Conservation (phyloP, 2,329 filamentous ascomycete species). For the Pseudocercospora crystallina region DNA sequence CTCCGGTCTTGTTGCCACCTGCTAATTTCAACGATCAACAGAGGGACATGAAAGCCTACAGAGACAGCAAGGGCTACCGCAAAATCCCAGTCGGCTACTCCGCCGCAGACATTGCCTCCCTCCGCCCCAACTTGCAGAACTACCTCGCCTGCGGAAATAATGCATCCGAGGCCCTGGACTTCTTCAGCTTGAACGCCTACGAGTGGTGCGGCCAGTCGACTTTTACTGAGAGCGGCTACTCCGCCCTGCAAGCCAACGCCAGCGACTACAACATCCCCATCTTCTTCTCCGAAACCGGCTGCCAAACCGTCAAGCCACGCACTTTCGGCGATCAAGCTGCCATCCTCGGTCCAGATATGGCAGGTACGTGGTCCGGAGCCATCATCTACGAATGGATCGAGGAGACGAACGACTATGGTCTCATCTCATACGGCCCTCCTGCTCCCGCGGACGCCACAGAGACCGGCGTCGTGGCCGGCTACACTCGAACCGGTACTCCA, state of each 20-base stretch:
- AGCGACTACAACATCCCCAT: slow-evolving; percentile 76
- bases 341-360: slow-evolving; percentile 75
- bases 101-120: slow-evolving; percentile 75
- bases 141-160: slow-evolving; percentile 79
- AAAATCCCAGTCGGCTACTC: slow-evolving; percentile 84
- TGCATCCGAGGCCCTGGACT: slow-evolving; percentile 69
- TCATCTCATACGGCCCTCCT: slow-evolving; percentile 70
- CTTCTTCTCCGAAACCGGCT: slow-evolving; percentile 87
- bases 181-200: slow-evolving; percentile 76
- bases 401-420: slow-evolving; percentile 78
- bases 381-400: slow-evolving; percentile 91
- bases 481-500: slow-evolving; percentile 69
- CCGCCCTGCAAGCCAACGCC: slow-evolving; percentile 64
- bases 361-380: slow-evolving; percentile 67
- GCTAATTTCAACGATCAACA: slow-evolving; percentile 37
- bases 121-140: slow-evolving; percentile 64
- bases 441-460: slow-evolving; percentile 46
- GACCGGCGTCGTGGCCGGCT: slow-evolving; percentile 61
- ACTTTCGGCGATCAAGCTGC: slow-evolving; percentile 71
- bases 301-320: slow-evolving; percentile 65
- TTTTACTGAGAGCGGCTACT: slow-evolving; percentile 63
- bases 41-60: slow-evolving; percentile 79
- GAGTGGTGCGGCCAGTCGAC: slow-evolving; percentile 28
- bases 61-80: slow-evolving; percentile 72
- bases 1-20: not conserved